Base-by-base conservation (phyloP, 352 stramenopile genomes). In the Pythium chondricola region DNA sequence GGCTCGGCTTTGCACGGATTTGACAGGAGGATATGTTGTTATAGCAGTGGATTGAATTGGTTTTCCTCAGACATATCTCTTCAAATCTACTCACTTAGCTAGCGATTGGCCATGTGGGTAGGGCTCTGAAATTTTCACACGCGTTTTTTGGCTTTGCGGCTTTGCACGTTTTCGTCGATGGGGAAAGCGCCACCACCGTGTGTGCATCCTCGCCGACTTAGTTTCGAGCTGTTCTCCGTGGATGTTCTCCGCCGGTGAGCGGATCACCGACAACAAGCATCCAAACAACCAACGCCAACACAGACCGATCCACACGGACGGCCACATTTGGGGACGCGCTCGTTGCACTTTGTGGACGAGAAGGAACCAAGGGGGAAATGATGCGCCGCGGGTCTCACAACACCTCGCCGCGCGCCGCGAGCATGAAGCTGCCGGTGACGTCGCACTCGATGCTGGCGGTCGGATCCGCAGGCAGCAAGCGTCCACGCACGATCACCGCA, bases 91-190 rank as follows among this genome's bases (percentile, higher is more conserved):
- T 57, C 6, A 26, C 17, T 48, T 49, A 55, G 40, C 9, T 20
- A 6, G 29, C 5, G 2, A 17, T 36, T 35, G 30, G 31, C n/a
- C 32, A 9, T 44, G 56, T 41, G 71, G 62, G 62, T 86, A 84
- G 74, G 74, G 71, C 43, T 78, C 24, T 77, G 72, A 87, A 87
- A 87, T 61, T 87, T 87, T 87, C 59, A 43, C 44, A 42, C 21
- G 36, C 20, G 58, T 56, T 48, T 51, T 50, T 54, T 61, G 44
- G 36, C 42, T 49, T 43, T 30, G 46, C 39, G 40, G 32, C 32
- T 35, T 41, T 41, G 51, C 33, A 17, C 27, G 17, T 51, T 22
- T 26, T 29, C 27, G 38, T 24, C n/a, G n/a, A n/a, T n/a, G n/a
- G n/a, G n/a, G n/a, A n/a, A n/a, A n/a, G n/a, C n/a, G n/a, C n/a